Percentiles rank a stretch among this genome's conserved stretches.
Conservation (phyloP, 306 rosid species). For the Castanea crenata region DNA sequence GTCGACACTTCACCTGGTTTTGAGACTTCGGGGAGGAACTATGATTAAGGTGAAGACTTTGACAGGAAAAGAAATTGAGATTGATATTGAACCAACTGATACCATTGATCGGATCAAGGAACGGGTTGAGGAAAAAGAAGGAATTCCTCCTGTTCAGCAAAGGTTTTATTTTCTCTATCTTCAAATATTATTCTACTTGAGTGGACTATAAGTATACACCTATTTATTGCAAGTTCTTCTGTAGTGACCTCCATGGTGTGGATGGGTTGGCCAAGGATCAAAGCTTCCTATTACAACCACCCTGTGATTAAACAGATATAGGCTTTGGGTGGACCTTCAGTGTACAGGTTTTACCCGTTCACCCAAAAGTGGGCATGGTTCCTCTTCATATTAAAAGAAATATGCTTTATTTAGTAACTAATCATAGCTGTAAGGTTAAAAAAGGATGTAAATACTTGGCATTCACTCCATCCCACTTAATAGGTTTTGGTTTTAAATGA, state of each 20-base stretch:
- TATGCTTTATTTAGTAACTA: not conserved
- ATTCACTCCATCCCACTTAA: too few species aligned
- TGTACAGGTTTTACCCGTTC: too few species aligned
- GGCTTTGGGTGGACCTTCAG: too few species aligned
- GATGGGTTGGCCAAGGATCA: not conserved
- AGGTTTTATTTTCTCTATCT: constrained; percentile 43
- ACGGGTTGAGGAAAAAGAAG: constrained; percentile 97
- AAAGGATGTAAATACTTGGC: not conserved
- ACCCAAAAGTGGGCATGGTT: too few species aligned
- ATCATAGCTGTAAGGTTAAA: not conserved
- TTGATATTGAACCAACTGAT: constrained; percentile 91
- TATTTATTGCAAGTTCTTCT: not conserved
- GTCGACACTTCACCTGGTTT: constrained; percentile 90
- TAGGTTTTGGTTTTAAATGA: too few species aligned
- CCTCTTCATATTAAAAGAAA: too few species aligned
- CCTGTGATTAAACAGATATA: too few species aligned
- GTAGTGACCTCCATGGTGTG: too few species aligned
- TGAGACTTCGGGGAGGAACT: constrained; percentile 98
- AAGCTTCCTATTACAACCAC: not conserved
- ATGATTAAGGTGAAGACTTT: constrained; percentile 99
- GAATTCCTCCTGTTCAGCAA: constrained; percentile 98
- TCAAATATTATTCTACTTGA: not conserved
- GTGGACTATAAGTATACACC: not conserved
- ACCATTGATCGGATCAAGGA: constrained; percentile 94
- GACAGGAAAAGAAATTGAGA: constrained; percentile 98